These are phyloP conservation scores for Panicum virgatum DNA, from an alignment of 202 grass and related monocot species.

Conservation along the genomic window DNA sequence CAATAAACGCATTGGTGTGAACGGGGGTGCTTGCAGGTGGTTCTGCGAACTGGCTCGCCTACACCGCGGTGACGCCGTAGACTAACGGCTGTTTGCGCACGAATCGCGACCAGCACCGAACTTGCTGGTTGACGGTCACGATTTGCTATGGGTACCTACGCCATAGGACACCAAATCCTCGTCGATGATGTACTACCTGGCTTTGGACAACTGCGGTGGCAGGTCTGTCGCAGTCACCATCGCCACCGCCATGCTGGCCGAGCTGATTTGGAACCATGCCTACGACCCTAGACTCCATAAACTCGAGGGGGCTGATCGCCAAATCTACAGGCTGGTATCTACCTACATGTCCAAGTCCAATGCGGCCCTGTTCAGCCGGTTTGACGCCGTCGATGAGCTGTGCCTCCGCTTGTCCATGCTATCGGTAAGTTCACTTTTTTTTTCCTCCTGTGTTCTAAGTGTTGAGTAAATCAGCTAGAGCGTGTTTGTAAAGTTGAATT, in stretches of 20 bases:
- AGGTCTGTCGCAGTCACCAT: neutral
- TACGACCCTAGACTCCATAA: neutral
- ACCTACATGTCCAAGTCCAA: neutral
- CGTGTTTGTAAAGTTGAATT: neutral
- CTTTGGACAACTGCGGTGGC: neutral
- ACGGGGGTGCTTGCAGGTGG: too few relatives aligned
- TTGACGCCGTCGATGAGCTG: constrained; percentile 14
- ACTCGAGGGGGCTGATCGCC: neutral
- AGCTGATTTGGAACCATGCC: constrained; percentile 1
- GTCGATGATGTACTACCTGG: neutral
- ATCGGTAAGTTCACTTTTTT: neutral
- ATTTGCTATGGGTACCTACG: too few relatives aligned
- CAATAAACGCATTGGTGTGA: too few relatives aligned
- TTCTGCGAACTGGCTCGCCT: too few relatives aligned
- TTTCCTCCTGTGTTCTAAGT: neutral
- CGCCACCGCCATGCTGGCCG: neutral
- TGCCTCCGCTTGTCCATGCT: neutral
- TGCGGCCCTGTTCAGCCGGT: neutral
- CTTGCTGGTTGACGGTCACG: too few relatives aligned
- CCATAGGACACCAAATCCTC: too few relatives aligned
- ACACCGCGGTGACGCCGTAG: too few relatives aligned
- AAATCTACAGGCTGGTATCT: neutral
- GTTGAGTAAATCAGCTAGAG: neutral
- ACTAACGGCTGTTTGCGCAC: too few relatives aligned
- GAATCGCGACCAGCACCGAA: too few relatives aligned